A percentile compares a stretch with the other conserved stretches of the same genome.
Conservation (phyloP, 768 basidiomycete genomes). For the Cystobasidium onofrii region DNA sequence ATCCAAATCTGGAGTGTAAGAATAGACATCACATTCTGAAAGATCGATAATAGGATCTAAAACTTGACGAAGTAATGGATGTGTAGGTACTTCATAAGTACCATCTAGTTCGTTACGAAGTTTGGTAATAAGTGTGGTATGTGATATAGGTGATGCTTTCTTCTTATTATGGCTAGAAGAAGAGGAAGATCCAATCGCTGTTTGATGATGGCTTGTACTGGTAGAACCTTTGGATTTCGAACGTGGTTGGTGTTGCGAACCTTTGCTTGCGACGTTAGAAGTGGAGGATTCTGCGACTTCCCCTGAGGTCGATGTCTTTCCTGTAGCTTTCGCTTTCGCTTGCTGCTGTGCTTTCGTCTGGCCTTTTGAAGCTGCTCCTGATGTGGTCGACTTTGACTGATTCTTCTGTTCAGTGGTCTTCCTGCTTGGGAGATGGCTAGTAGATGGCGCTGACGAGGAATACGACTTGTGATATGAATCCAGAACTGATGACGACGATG, state of each 20-base stretch:
- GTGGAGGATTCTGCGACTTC: neutral
- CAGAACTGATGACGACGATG: too few relatives aligned
- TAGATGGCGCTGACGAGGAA: slow-evolving; percentile 68
- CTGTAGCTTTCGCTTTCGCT: neutral
- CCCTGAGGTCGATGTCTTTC: neutral
- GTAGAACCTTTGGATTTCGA: neutral
- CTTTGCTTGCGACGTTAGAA: neutral
- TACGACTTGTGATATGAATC: neutral
- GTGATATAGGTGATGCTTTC: neutral
- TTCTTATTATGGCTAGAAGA: too few relatives aligned
- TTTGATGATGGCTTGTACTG: neutral
- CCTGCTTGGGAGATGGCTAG: slow-evolving; percentile 50
- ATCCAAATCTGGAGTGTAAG: slow-evolving; percentile 84
- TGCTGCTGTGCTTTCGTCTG: neutral
- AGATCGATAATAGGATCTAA: slow-evolving; percentile 85
- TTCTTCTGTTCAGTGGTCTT: neutral
- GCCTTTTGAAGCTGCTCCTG: neutral
- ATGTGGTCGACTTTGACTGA: neutral
- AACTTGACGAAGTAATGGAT: slow-evolving; percentile 76
- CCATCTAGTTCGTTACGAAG: neutral
- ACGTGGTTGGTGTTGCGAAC: neutral
- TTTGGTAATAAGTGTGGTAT: neutral
- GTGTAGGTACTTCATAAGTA: slow-evolving; percentile 52
- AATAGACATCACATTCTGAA: slow-evolving; percentile 87
- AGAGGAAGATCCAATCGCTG: neutral